phyloP scores from a whole-genome alignment of 2,329 filamentous ascomycete genomes.

The Pezicula neosporulosa region DNA sequence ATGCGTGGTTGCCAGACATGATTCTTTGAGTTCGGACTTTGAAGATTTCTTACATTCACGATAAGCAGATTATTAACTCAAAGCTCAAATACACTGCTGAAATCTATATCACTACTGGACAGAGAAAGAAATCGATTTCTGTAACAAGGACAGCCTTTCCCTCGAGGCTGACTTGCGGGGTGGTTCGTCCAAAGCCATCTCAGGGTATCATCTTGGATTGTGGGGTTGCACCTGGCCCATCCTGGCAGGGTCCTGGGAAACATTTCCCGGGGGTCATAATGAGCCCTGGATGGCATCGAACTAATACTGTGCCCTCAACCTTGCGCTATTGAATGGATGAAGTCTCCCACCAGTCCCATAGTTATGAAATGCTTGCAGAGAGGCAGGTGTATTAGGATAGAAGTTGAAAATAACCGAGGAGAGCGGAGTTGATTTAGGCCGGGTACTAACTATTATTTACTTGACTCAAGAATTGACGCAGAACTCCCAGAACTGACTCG shows the following conservation, averaged over 20 bases:
- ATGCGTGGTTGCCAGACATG: slow-evolving; percentile 16
- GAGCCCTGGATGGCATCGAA: too few relatives aligned
- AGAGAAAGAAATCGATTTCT: not conserved
- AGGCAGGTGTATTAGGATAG: too few relatives aligned
- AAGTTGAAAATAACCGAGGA: too few relatives aligned
- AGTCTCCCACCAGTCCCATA: too few relatives aligned
- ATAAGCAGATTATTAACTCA: not conserved
- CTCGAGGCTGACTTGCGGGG: slow-evolving; percentile 9
- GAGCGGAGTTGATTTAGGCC: too few relatives aligned
- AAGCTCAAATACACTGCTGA: not conserved
- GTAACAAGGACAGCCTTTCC: slow-evolving; percentile 1
- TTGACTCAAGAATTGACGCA: too few relatives aligned
- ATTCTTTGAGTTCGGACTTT: not conserved
- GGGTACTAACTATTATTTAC: too few relatives aligned
- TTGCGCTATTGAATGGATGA: too few relatives aligned
- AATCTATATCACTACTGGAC: too few relatives aligned
- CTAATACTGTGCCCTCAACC: too few relatives aligned
- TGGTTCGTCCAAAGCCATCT: not conserved
- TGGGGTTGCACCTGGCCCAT: not conserved
- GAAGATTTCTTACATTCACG: not conserved
- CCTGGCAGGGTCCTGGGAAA: not conserved
- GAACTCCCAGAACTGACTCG: too few relatives aligned
- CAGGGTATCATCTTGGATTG: not conserved
- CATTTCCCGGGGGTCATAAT: not conserved
- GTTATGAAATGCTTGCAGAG: too few relatives aligned